phyloP scores from a whole-genome alignment of 768 basidiomycete species.

The Boletus fagicola region DNA sequence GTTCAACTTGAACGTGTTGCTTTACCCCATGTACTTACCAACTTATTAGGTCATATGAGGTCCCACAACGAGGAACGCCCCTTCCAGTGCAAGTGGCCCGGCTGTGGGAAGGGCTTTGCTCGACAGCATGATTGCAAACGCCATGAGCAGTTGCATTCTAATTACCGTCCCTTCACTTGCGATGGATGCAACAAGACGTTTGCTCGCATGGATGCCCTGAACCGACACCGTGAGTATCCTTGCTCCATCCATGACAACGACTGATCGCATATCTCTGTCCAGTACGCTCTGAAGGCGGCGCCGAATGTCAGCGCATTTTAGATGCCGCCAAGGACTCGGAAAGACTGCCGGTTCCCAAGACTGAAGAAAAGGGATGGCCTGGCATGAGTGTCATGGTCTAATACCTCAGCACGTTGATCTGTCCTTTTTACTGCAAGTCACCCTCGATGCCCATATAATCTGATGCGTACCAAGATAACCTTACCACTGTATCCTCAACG shows the following conservation, averaged over 20 bases:
- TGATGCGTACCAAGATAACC: conserved; percentile 20
- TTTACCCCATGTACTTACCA: conserved; percentile 14
- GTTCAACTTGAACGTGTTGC: conserved; percentile 2
- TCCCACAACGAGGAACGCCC: conserved; percentile 95
- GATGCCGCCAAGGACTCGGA: conserved; percentile 34
- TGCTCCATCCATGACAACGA: not conserved
- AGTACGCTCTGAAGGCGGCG: conserved; percentile 82
- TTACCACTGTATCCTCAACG: conserved; percentile 17
- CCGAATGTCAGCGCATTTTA: conserved; percentile 58
- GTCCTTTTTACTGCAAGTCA: conserved; percentile 15
- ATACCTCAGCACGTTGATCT: conserved; percentile 11
- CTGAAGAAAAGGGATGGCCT: conserved; percentile 34
- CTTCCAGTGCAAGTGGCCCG: conserved; percentile 93
- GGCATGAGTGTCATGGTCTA: conserved; percentile 33
- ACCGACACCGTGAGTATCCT: conserved; percentile 76
- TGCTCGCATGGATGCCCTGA: conserved; percentile 92
- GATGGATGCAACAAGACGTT: conserved; percentile 93
- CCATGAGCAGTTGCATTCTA: conserved; percentile 92
- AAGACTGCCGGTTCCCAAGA: conserved; percentile 28
- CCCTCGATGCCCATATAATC: conserved; percentile 26
- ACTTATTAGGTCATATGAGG: conserved; percentile 74
- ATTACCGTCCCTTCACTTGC: conserved; percentile 89
- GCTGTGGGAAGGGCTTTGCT: conserved; percentile 92
- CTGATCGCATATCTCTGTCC: not conserved
- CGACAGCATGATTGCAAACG: conserved; percentile 96